Evolutionary conservation across 768 basidiomycete genomes (phyloP), one percentile per base, ranked within the genome.

Genomic region (Agaricus subrufescens): DNA sequence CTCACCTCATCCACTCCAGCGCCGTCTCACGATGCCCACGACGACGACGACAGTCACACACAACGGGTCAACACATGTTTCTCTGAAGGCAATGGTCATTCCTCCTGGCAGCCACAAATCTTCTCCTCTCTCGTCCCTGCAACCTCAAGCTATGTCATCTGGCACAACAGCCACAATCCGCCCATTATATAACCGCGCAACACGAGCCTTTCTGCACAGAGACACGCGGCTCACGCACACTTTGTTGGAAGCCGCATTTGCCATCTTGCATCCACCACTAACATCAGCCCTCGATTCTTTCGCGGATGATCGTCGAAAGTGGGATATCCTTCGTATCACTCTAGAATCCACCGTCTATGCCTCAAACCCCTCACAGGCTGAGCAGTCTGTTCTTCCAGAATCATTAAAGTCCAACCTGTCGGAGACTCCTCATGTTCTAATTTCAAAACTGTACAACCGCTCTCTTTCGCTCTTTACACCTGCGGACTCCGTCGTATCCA

Each of bases 251-350:
- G 82, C 87, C 7, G 91, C 89, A 0, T 90, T 91, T 66, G 65
- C 80, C 8, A 69, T 89, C 31, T 63, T 94, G 59, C 76, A 66
- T 14, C 73, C 75, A 3, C 82, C 73, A 4, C 19, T 30, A 27
- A 52, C 61, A 31, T 57, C 58, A 6, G 34, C 61, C 7, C 62
- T 67, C 11, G 84, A 84, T 57, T 46, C 62, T 3, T 73, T 83
- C 3, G 73, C 77, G 54, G 71, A 78, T 23, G 73, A 83, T 58
- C 82, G 91, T 15, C 76, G 85, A 54, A 92, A 91, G 72, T 94
- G 91, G 91, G 91, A 94, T 63, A 83, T 94, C 54, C 83, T 94
- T 6, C 80, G 91, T 26, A 86, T 94, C 59, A 93, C 90, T 0
- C 78, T 91, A 53, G 90, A 93, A 66, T 82, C 85, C 1, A 89